Base-by-base conservation (phyloP, 2,329 filamentous ascomycete species). In the Verruconis gallopava region DNA sequence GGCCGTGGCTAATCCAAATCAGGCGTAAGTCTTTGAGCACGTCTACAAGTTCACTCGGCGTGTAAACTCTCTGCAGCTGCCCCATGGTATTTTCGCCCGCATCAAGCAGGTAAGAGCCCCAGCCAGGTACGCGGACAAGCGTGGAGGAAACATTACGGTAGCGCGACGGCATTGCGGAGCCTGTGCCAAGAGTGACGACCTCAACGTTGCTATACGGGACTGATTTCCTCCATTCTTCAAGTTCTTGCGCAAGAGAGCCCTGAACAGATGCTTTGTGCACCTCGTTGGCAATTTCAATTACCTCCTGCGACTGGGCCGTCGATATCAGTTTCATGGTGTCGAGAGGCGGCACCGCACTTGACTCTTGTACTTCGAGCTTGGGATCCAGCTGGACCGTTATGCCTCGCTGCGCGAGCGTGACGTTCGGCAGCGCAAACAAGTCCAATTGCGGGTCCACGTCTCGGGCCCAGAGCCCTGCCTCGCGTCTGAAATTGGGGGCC, bases 91-190 rank as follows among this genome's bases (percentile, higher is more conserved):
- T 86, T 61, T 98, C 91, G 44, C 91, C 91, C 50, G 79, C 85
- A 61, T 98, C 91, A 44, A 98, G 73, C 1, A 98, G 67, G 55
- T 94, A 93, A 56, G 75, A 86, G n/a, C 91, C 91, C 51, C 78
- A 73, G 3, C 79, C 82, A 4, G 91, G 91, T 3, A 94, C 79
- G 12, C 83, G 75, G 35, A 98, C 64, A 3, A 98, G 68, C 1
- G 88, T 95, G 2, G 79, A 78, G 9, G 89, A 94, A 15, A 98
- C 91, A 57, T 96, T 98, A 52, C 91, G 82, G 59, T 95, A 91
- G 57, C 93, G 93, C 22, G 85, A 93, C 2, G 91, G 91, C 13
- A 82, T 58, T 0, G 89, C 83, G 3, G 89, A 96, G 5, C 91
- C 91, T 2, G 91, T 98, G 4, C 91, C 91, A 1, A 98, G 72